These are phyloP conservation scores for Colletotrichum somersetense DNA, from an alignment of 2,329 filamentous ascomycete genomes.

Conservation along the genomic window DNA sequence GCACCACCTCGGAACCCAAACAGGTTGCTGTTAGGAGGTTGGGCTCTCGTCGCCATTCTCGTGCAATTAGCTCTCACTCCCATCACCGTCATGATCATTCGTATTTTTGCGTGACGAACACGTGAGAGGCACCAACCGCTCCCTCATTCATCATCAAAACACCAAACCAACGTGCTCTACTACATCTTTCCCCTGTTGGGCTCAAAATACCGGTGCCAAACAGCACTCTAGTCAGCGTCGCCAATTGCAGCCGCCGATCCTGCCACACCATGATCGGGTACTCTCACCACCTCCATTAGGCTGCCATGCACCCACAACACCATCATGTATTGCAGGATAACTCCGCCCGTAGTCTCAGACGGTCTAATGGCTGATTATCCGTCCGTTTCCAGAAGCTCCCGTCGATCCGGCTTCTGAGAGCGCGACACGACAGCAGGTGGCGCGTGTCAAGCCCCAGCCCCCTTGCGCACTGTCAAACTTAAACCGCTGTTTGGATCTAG, in stretches of 20 bases:
- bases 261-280: conserved; percentile 38
- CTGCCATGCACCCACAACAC: conserved; percentile 37
- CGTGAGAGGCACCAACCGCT: neutral
- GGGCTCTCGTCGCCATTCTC: neutral
- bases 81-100: neutral
- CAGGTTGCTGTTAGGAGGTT: too few species aligned
- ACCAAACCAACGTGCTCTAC: conserved; percentile 16
- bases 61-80: neutral
- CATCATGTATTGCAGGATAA: conserved; percentile 11
- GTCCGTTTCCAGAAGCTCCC: conserved; percentile 11
- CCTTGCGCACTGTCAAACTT: conserved; percentile 20
- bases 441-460: conserved; percentile 27
- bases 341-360: conserved; percentile 18
- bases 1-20: neutral
- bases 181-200: conserved; percentile 25
- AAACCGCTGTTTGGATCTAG: conserved; percentile 7
- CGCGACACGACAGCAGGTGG: conserved; percentile 38
- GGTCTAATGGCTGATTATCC: conserved; percentile 2
- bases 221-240: conserved; percentile 28
- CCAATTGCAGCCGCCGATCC: conserved; percentile 38
- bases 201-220: conserved; percentile 26
- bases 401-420: conserved; percentile 18
- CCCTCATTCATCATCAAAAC: conserved; percentile 10
- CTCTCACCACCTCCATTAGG: conserved; percentile 25
- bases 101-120: neutral